A percentile compares a stretch with the other conserved stretches of the same genome.
Conservation (phyloP, 2,329 filamentous ascomycete species). For the Trichoderma arundinaceum region DNA sequence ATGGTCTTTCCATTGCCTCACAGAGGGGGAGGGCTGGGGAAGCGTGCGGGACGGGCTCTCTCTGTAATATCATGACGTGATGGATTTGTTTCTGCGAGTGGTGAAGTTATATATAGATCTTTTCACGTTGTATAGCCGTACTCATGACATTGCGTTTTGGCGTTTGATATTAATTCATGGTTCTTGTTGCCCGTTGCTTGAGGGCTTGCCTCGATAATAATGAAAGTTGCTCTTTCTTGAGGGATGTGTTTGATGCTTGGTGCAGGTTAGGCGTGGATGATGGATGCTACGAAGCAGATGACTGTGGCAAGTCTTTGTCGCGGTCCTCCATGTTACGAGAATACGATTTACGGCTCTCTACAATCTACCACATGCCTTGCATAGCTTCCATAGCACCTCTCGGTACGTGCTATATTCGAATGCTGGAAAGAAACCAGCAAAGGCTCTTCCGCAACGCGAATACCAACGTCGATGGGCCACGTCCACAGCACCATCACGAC, state of each 20-base stretch:
- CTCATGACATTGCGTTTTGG: conserved; percentile 27
- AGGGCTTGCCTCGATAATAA: neutral
- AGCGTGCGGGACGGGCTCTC: neutral
- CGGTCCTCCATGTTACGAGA: neutral
- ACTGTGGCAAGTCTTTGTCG: too few species aligned
- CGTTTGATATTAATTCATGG: conserved; percentile 33
- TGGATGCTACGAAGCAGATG: neutral
- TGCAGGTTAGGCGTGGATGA: neutral
- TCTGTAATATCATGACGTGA: conserved; percentile 2
- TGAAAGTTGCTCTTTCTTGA: neutral
- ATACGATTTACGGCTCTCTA: neutral
- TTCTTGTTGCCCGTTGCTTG: conserved; percentile 21
- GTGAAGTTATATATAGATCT: conserved; percentile 31
- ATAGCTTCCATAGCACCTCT: neutral
- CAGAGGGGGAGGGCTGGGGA: neutral
- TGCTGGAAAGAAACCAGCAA: too few species aligned
- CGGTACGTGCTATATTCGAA: too few species aligned
- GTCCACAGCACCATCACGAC: neutral
- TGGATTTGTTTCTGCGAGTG: conserved; percentile 12
- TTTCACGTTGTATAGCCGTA: conserved; percentile 31
- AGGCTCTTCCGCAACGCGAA: too few species aligned
- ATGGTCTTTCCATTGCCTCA: neutral
- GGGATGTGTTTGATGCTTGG: neutral
- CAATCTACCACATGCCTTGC: neutral
- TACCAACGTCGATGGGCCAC: neutral